Percentiles rank a stretch among this genome's conserved stretches.
Evolutionary conservation across 2,329 filamentous ascomycete genomes (phyloP).

Genomic region (Aspergillus eucalypticola): DNA sequence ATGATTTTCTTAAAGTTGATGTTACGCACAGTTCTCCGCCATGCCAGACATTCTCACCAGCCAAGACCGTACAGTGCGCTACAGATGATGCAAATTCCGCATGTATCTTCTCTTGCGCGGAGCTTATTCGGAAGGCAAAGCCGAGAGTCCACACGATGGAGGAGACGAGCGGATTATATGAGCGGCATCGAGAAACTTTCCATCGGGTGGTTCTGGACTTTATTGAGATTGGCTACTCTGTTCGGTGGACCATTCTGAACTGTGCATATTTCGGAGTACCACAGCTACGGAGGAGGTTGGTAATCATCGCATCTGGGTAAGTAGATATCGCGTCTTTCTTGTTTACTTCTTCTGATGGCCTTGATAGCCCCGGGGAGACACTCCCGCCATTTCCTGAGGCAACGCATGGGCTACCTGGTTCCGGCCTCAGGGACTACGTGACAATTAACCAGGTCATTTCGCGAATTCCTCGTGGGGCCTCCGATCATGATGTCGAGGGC

Average conservation of each 20-base stretch:
- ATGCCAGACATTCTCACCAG: conserved; percentile 73
- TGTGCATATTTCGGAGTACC: conserved; percentile 53
- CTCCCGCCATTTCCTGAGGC: conserved; percentile 66
- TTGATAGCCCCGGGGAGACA: conserved; percentile 66
- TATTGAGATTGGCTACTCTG: conserved; percentile 65
- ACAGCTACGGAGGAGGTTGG: conserved; percentile 50
- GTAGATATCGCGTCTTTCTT: conserved; percentile 16
- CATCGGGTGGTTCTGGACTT: conserved; percentile 64
- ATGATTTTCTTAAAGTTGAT: conserved; percentile 55
- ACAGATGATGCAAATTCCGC: conserved; percentile 70
- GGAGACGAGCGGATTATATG: conserved; percentile 70
- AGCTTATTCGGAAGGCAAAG: conserved; percentile 58
- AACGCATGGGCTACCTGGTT: conserved; percentile 53
- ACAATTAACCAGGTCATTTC: conserved; percentile 48
- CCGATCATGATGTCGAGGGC: conserved; percentile 45
- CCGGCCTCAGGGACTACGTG: conserved; percentile 34
- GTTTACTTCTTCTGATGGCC: background rate
- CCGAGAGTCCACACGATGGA: conserved; percentile 76
- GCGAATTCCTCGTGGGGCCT: conserved; percentile 40
- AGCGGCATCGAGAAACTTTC: conserved; percentile 58
- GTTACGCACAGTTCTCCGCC: conserved; percentile 75
- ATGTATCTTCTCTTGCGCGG: conserved; percentile 49
- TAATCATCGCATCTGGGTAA: conserved; percentile 57
- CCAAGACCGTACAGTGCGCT: conserved; percentile 60
- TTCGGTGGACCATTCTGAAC: conserved; percentile 66